These are phyloP conservation scores for Fusarium sp. DNA, from an alignment of 2,329 filamentous ascomycete species.

Conservation along the genomic window DNA sequence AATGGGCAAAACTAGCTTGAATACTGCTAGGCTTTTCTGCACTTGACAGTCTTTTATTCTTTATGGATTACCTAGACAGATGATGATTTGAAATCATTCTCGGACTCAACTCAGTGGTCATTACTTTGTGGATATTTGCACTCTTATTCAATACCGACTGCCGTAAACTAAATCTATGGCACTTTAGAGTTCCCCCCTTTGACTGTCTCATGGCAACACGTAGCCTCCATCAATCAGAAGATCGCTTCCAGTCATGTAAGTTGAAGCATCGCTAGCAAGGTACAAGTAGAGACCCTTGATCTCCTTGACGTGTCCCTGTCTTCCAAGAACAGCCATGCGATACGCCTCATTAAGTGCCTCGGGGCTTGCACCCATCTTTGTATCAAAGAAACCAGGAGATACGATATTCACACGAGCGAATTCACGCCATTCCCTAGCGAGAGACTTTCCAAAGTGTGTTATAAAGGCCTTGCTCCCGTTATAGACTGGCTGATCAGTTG, in stretches of 20 bases:
- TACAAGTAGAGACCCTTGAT: constrained; percentile 69
- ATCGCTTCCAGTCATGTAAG: constrained; percentile 35
- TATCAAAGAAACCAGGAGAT: constrained; percentile 60
- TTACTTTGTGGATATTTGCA: no score
- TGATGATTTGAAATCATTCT: neutral
- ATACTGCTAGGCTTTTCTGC: neutral
- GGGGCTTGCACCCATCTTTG: constrained; percentile 59
- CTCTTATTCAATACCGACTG: neutral
- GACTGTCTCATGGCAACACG: constrained; percentile 8
- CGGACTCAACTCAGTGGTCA: neutral
- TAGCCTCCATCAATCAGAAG: constrained; percentile 33
- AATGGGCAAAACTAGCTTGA: neutral
- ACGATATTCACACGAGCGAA: constrained; percentile 67
- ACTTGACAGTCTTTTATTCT: neutral
- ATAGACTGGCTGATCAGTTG: constrained; percentile 64
- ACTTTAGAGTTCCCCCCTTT: neutral
- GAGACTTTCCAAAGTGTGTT: constrained; percentile 63
- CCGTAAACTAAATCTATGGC: neutral
- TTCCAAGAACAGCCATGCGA: constrained; percentile 61
- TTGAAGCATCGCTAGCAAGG: constrained; percentile 59
- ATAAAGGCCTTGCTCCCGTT: constrained; percentile 65
- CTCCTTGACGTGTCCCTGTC: constrained; percentile 72
- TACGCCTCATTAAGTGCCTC: constrained; percentile 57
- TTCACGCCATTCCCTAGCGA: constrained; percentile 65
- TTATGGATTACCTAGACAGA: no score